A percentile compares a stretch with the other conserved stretches of the same genome.
Evolutionary conservation across 352 stramenopile genomes (phyloP).

Genomic region (Phytophthora brassicae): DNA sequence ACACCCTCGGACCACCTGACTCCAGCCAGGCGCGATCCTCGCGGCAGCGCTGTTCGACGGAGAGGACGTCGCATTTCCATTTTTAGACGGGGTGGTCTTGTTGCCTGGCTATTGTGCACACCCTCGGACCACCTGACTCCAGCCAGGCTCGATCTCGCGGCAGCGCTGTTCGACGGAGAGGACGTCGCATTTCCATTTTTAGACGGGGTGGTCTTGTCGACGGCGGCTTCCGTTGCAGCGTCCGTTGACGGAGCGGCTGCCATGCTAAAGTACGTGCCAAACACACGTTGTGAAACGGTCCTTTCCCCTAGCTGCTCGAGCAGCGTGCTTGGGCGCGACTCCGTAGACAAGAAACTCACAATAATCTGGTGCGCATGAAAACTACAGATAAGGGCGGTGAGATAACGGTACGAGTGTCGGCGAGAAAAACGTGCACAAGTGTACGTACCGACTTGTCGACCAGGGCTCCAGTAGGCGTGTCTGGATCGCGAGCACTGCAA

Average conservation of each 20-base stretch:
- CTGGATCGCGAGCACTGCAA: not conserved
- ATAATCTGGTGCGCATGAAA: conserved; percentile 1
- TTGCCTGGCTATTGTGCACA: not conserved
- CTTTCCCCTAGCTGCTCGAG: not conserved
- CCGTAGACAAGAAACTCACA: not conserved
- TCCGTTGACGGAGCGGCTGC: not conserved
- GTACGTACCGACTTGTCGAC: not conserved
- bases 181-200: too few species aligned
- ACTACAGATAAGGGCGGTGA: not conserved
- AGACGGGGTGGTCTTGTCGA: not conserved
- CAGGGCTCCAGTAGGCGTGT: not conserved
- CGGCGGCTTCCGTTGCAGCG: too few species aligned
- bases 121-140: too few species aligned
- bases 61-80: too few species aligned
- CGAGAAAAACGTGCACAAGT: not conserved
- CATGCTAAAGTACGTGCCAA: not conserved
- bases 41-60: too few species aligned
- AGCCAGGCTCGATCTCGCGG: too few species aligned
- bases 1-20: too few species aligned
- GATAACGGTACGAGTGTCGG: too few species aligned
- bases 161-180: not conserved
- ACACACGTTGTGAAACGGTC: not conserved
- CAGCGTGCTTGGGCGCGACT: not conserved
- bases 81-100: not conserved
- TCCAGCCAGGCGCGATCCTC: too few species aligned